Evolutionary conservation across 2,329 filamentous ascomycete genomes (phyloP).

Genomic region (Mariannaea sp.): DNA sequence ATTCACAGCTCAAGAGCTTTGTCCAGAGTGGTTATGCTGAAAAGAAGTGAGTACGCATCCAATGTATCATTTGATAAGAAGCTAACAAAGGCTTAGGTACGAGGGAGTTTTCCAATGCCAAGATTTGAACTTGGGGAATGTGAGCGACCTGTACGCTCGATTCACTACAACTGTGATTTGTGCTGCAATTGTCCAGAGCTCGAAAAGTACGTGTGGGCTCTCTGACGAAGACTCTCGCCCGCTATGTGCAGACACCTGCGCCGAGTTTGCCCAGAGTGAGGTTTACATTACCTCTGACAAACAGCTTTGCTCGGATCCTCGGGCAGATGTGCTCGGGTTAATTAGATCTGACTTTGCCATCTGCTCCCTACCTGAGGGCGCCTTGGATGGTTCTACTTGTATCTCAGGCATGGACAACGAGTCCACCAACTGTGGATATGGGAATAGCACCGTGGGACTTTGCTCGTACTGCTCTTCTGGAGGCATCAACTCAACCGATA

Average conservation of each 20-base stretch:
- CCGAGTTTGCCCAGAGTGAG: constrained; percentile 86
- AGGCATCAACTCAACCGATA: constrained; percentile 90
- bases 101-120: constrained; percentile 79
- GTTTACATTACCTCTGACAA: constrained; percentile 78
- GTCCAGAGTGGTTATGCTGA: constrained; percentile 76
- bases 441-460: constrained; percentile 71
- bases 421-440: constrained; percentile 84
- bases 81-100: constrained; percentile 63
- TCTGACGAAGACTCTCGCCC: constrained; percentile 69
- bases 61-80: background rate
- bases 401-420: constrained; percentile 81
- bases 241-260: constrained; percentile 88
- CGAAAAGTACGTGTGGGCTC: constrained; percentile 70
- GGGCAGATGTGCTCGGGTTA: constrained; percentile 69
- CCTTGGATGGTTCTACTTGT: constrained; percentile 74
- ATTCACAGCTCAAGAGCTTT: constrained; percentile 73
- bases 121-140: constrained; percentile 75
- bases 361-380: constrained; percentile 80
- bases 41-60: constrained; percentile 65
- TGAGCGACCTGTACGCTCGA: constrained; percentile 83
- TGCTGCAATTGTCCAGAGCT: constrained; percentile 93
- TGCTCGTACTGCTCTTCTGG: constrained; percentile 86
- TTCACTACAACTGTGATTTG: constrained; percentile 93
- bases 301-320: constrained; percentile 71
- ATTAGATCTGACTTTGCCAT: constrained; percentile 92